Percentiles rank a stretch among this genome's conserved stretches.
Evolutionary conservation across 495 filamentous ascomycete genomes (phyloP).

Genomic region (Penicillium paradoxum): DNA sequence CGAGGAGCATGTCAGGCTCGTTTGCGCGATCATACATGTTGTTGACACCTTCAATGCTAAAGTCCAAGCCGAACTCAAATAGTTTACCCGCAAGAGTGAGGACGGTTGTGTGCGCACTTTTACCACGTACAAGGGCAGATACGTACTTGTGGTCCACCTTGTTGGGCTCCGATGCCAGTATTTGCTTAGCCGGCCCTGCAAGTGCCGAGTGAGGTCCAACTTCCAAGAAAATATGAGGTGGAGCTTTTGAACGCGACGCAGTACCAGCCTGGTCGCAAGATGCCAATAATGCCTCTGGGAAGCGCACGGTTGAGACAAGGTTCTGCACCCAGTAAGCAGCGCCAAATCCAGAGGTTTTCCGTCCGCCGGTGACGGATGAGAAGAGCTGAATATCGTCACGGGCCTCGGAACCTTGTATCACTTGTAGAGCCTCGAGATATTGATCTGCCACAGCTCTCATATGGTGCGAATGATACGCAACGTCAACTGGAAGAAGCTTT

Average conservation of each 20-base stretch:
- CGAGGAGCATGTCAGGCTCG: neutral
- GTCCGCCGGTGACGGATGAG: conserved; percentile 29
- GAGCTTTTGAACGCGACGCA: conserved; percentile 6
- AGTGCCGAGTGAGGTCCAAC: conserved; percentile 51
- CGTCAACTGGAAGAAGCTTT: conserved; percentile 37
- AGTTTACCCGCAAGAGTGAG: neutral
- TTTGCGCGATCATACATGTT: neutral
- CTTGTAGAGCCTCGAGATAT: conserved; percentile 26
- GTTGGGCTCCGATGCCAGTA: neutral
- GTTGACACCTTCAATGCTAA: neutral
- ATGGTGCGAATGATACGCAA: conserved; percentile 43
- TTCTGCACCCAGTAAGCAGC: conserved; percentile 41
- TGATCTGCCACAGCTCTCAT: conserved; percentile 32
- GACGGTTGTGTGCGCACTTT: neutral
- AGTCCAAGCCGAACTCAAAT: neutral
- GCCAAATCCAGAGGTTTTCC: conserved; percentile 19
- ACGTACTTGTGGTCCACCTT: neutral
- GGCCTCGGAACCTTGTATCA: conserved; percentile 11
- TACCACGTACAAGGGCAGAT: neutral
- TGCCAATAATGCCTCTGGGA: conserved; percentile 12
- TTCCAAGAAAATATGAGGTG: conserved; percentile 32
- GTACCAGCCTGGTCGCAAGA: neutral
- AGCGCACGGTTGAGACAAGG: conserved; percentile 17
- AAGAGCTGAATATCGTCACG: conserved; percentile 26
- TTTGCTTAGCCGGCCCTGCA: conserved; percentile 32